These are phyloP conservation scores for Tylopilus rubrobrunneus DNA, from an alignment of 768 basidiomycete species.

Conservation along the genomic window DNA sequence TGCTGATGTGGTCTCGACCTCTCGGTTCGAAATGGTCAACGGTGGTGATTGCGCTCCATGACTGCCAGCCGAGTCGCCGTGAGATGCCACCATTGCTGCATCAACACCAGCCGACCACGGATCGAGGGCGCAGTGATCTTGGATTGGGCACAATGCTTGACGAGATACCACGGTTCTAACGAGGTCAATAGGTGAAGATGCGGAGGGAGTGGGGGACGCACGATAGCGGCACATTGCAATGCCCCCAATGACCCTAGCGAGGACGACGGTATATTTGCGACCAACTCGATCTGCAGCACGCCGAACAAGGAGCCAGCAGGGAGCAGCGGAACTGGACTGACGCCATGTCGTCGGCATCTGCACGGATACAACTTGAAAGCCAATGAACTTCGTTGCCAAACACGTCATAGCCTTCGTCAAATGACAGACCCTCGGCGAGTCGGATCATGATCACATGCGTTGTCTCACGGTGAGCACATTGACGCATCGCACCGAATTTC, in stretches of 20 bases:
- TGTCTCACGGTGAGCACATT: no score
- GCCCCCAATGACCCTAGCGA: constrained; percentile 70
- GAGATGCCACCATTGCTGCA: constrained; percentile 83
- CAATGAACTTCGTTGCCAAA: no score
- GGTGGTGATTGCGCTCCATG: no score
- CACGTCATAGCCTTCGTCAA: no score
- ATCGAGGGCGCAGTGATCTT: constrained; percentile 72
- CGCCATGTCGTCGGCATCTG: constrained; percentile 7
- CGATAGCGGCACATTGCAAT: constrained; percentile 60
- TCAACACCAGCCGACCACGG: constrained; percentile 70
- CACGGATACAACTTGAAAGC: no score
- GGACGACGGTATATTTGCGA: constrained; percentile 61
- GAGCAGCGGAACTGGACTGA: constrained; percentile 48
- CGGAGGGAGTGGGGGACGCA: constrained; percentile 18
- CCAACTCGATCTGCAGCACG: constrained; percentile 64
- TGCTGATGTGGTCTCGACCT: no score
- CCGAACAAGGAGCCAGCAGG: constrained; percentile 68
- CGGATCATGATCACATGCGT: no score
- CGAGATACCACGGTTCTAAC: constrained; percentile 63
- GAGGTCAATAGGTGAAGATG: background rate
- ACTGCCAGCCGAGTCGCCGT: no score
- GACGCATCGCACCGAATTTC: no score
- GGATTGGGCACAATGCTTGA: constrained; percentile 64
- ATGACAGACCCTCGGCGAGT: no score
- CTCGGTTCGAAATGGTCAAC: no score